phyloP scores from a whole-genome alignment of 1,284 basidiomycete species.

The Athelia psychrophila region DNA sequence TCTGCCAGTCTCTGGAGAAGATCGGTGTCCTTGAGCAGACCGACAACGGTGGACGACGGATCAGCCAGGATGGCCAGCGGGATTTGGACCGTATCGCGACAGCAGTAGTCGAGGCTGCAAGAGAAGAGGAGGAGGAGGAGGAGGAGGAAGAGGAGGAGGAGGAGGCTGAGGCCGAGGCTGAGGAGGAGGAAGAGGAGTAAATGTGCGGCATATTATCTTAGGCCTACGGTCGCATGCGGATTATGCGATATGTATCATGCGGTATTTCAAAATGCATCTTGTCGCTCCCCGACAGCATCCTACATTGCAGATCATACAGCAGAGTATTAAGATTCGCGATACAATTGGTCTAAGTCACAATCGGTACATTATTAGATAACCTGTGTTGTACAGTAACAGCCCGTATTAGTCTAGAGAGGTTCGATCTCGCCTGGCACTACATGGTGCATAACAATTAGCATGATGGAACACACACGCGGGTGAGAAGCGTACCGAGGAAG shows the following conservation, averaged over 20 bases:
- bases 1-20: slow-evolving; percentile 97
- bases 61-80: slow-evolving; percentile 95
- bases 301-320: background rate
- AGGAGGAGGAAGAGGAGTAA: slow-evolving; percentile 54
- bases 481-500: too few species aligned
- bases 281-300: background rate
- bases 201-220: slow-evolving; percentile 23
- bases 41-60: slow-evolving; percentile 93
- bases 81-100: slow-evolving; percentile 99
- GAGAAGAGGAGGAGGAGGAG: slow-evolving; percentile 85
- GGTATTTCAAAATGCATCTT: slow-evolving; percentile 25
- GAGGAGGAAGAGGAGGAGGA: slow-evolving; percentile 85
- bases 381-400: background rate
- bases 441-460: too few species aligned
- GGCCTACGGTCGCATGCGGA: slow-evolving; percentile 20
- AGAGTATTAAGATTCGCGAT: too few species aligned
- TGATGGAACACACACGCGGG: too few species aligned
- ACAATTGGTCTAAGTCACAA: background rate
- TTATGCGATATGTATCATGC: slow-evolving; percentile 44
- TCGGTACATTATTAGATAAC: slow-evolving; percentile 5
- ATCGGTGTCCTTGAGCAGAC: slow-evolving; percentile 96
- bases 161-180: slow-evolving; percentile 65
- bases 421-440: slow-evolving; percentile 24
- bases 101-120: slow-evolving; percentile 87
- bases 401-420: background rate